These are phyloP conservation scores for Metschnikowia orientalis DNA, from an alignment of 805 yeast genomes.

Conservation along the genomic window DNA sequence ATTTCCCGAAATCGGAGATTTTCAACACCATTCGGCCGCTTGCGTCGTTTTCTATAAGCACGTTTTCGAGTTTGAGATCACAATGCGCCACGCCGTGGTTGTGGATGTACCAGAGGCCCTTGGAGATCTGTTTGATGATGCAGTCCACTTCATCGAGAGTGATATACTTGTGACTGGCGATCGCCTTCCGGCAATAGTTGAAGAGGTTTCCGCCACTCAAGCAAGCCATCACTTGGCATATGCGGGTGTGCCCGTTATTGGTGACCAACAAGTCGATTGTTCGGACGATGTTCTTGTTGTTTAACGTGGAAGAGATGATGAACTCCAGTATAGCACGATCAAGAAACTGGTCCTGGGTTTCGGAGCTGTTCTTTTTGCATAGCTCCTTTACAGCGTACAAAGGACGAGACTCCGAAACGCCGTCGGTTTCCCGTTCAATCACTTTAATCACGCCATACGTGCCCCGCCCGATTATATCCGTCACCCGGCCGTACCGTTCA, in stretches of 20 bases:
- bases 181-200: conserved; percentile 22
- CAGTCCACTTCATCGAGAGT: conserved; percentile 73
- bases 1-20: conserved; percentile 78
- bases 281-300: conserved; percentile 70
- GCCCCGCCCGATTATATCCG: conserved; percentile 40
- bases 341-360: conserved; percentile 43
- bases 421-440: conserved; percentile 21
- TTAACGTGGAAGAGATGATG: conserved; percentile 75
- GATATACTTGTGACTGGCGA: conserved; percentile 15
- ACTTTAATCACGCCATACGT: conserved; percentile 47
- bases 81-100: conserved; percentile 91
- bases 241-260: conserved; percentile 17
- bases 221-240: conserved; percentile 38
- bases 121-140: conserved; percentile 78
- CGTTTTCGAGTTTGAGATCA: conserved; percentile 86
- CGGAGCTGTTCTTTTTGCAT: conserved; percentile 19
- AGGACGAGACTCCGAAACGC: conserved; percentile 5
- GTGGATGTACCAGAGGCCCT: conserved; percentile 83
- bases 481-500: conserved; percentile 33
- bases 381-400: conserved; percentile 36
- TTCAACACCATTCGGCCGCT: conserved; percentile 21
- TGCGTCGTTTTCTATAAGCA: conserved; percentile 48
- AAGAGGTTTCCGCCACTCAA: conserved; percentile 35
- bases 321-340: conserved; percentile 85
- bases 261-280: conserved; percentile 69